These are phyloP conservation scores for Fusarium pseudoanthophilum DNA, from an alignment of 2,329 filamentous ascomycete genomes.

Conservation along the genomic window DNA sequence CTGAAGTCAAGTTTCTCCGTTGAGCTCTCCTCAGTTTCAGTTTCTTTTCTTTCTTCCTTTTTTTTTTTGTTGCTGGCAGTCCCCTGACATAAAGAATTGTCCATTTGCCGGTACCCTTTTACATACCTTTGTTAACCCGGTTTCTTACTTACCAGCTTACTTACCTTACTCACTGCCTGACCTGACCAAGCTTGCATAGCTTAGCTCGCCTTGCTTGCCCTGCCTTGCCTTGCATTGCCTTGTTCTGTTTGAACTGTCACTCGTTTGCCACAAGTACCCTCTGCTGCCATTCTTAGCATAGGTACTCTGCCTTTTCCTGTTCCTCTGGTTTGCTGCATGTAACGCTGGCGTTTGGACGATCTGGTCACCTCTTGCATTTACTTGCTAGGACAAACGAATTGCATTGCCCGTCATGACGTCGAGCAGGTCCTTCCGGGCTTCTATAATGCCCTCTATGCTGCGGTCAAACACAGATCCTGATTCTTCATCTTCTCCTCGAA, in stretches of 20 bases:
- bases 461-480: constrained; percentile 47
- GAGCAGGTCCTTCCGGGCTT: constrained; percentile 57
- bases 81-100: constrained; percentile 26
- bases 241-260: constrained; percentile 11
- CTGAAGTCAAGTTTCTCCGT: constrained; percentile 2
- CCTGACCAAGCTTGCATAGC: constrained; percentile 17
- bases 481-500: constrained; percentile 38
- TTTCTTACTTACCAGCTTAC: neutral
- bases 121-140: constrained; percentile 8
- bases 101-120: constrained; percentile 19
- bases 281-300: constrained; percentile 43
- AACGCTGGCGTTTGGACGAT: constrained; percentile 42
- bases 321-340: constrained; percentile 44
- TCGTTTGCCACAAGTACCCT: constrained; percentile 31
- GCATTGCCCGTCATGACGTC: constrained; percentile 55
- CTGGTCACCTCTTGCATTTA: constrained; percentile 3
- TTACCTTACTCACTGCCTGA: neutral
- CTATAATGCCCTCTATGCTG: constrained; percentile 52
- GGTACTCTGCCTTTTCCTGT: constrained; percentile 1
- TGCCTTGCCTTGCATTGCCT: constrained; percentile 15
- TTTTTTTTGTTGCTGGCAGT: neutral
- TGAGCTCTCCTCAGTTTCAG: constrained; percentile 5
- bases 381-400: constrained; percentile 3
- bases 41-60: neutral
- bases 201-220: constrained; percentile 8